phyloP scores from a whole-genome alignment of 1,139 yeast genomes.

The Yueomyces sp. region DNA sequence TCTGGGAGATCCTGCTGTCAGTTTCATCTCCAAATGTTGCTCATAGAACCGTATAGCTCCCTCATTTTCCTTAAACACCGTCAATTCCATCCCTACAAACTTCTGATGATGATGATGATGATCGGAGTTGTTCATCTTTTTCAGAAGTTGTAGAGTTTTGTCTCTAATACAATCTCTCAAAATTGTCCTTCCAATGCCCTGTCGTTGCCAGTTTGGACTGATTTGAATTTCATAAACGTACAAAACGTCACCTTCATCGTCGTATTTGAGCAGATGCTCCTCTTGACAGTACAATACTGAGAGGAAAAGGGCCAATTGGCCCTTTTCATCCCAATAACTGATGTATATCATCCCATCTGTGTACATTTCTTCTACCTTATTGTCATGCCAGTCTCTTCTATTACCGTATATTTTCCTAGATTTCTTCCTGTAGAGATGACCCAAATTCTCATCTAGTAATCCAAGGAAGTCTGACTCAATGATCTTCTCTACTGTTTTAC shows the following conservation, averaged over 20 bases:
- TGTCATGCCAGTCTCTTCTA: constrained; percentile 11
- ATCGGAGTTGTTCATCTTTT: background rate
- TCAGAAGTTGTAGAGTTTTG: background rate
- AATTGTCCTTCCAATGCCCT: constrained; percentile 11
- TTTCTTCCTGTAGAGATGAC: constrained; percentile 11
- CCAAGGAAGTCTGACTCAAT: constrained; percentile 4
- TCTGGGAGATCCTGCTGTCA: constrained; percentile 14
- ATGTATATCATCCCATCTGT: constrained; percentile 16
- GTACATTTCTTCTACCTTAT: constrained; percentile 18
- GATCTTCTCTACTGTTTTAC: background rate
- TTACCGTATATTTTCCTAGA: constrained; percentile 12
- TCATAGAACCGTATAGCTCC: constrained; percentile 15
- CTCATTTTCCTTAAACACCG: constrained; percentile 19
- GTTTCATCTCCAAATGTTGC: constrained; percentile 9
- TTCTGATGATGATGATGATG: background rate
- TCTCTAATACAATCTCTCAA: constrained; percentile 3
- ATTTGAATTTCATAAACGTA: constrained; percentile 21
- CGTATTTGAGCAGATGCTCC: constrained; percentile 5
- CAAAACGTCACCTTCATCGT: constrained; percentile 8
- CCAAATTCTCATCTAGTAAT: constrained; percentile 15
- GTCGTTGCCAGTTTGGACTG: constrained; percentile 6
- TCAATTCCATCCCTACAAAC: constrained; percentile 15
- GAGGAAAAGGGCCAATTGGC: constrained; percentile 8
- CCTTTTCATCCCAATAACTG: constrained; percentile 8
- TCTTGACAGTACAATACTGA: constrained; percentile 19